Percentiles rank a stretch among this genome's conserved stretches.
Evolutionary conservation across 2,329 filamentous ascomycete species (phyloP).

Genomic region (Blastomyces gilchristii): DNA sequence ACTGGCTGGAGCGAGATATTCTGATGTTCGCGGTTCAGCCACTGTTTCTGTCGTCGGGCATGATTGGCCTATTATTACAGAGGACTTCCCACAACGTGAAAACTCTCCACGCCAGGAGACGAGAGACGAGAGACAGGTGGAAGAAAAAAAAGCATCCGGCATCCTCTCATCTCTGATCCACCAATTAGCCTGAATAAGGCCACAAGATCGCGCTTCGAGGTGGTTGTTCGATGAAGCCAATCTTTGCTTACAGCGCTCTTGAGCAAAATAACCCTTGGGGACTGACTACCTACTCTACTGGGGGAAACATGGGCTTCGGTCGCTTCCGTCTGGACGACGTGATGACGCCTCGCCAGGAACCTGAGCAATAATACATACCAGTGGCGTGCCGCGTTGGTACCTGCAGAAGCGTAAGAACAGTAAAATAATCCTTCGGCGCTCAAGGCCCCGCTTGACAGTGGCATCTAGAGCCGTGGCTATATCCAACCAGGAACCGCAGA

Average conservation of each 20-base stretch:
- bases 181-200: neutral
- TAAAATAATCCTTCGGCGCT: neutral
- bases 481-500: neutral
- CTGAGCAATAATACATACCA: neutral
- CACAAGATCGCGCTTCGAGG: neutral
- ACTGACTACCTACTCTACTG: no score
- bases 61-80: no score
- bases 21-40: no score
- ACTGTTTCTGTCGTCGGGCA: no score
- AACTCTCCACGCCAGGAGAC: no score
- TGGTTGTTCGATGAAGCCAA: neutral
- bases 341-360: neutral
- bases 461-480: neutral
- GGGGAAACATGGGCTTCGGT: neutral
- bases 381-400: constrained; percentile 1
- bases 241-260: neutral
- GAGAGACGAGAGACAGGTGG: no score
- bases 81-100: no score
- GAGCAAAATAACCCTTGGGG: neutral
- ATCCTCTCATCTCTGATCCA: neutral
- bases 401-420: neutral
- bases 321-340: neutral
- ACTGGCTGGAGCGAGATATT: no score
- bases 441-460: neutral
- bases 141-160: neutral